Conservation (phyloP, 805 yeast species). For the Metschnikowia orientalis region DNA sequence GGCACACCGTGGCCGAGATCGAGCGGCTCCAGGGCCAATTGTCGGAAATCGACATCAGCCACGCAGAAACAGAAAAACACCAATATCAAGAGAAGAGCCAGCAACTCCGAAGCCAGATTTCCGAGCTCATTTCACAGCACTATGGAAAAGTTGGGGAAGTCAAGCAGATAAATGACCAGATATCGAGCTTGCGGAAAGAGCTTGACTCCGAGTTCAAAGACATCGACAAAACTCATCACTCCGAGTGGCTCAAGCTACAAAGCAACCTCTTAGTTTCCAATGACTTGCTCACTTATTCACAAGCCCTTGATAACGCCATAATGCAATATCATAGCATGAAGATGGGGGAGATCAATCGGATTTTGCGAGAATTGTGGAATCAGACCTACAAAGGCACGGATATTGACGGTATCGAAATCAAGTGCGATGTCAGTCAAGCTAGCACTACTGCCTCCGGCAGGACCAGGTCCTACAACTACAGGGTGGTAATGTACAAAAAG, state of each 20-base stretch:
- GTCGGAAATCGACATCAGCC: conserved; percentile 42
- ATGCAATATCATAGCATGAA: conserved; percentile 88
- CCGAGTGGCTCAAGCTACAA: conserved; percentile 72
- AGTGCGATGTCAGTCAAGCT: conserved; percentile 61
- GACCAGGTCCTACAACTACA: conserved; percentile 75
- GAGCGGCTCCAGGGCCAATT: conserved; percentile 37
- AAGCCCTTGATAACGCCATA: conserved; percentile 86
- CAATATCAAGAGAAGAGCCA: conserved; percentile 57
- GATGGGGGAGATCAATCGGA: conserved; percentile 88
- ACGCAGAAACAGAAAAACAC: conserved; percentile 59
- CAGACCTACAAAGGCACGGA: conserved; percentile 93
- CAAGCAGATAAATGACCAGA: conserved; percentile 74
- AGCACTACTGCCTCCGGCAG: conserved; percentile 43
- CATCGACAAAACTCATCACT: conserved; percentile 58
- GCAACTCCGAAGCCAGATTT: conserved; percentile 45
- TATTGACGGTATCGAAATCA: conserved; percentile 82
- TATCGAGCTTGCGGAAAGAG: conserved; percentile 51
- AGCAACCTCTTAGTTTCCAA: conserved; percentile 71
- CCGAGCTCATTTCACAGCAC: conserved; percentile 55
- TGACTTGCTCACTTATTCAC: conserved; percentile 76
- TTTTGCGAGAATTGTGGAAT: conserved; percentile 89
- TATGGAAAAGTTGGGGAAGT: conserved; percentile 84
- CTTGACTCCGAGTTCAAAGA: conserved; percentile 66
- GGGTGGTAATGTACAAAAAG: conserved; percentile 93
- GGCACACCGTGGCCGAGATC: conserved; percentile 41